Base-by-base conservation (phyloP, 179 eudicot species). In the Carnegiea gigantea region DNA sequence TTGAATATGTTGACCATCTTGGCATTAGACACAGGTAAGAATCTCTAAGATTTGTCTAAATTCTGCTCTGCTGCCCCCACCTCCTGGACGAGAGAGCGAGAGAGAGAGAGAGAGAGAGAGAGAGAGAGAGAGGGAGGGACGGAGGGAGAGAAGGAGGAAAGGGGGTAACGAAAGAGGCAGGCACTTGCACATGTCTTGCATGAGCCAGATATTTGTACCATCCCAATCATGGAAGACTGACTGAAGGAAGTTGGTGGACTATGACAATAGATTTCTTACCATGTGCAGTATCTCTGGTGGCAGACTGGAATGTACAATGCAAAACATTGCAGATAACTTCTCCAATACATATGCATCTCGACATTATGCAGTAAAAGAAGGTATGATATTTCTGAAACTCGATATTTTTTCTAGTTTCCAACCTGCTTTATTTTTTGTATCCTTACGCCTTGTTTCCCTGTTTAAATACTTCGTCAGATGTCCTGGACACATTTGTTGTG, bases 231-330 rank as follows among this genome's bases (percentile, higher is more conserved):
- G 59, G 36, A 36, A 12, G 64, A 53, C 24, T 74, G 74, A 75
- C 51, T 5, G 33, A 1, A 9, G 28, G 28, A 43, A 46, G 67
- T 40, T 40, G 9, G 79, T 65, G 17, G 18, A 73, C 81, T 67
- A 57, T 62, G 49, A 36, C 44, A 60, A 84, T 77, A 36, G 64
- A 48, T 46, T 26, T 78, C 62, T 26, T 78, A 70, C 72, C 46
- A 24, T 87, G 81, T 85, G 70, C 88, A 96, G 99, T 86, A 93
- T 93, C 49, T 73, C 88, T 79, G 99, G 99, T 83, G 99, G 99
- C 68, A 95, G 99, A 85, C 88, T 96, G 88, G 99, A 96, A 82
- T 96, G 98, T 86, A 96, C 99, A 80, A 96, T 96, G 99, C 99
- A 96, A 86, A 96, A 96, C 78, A 93, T 96, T 80, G 98, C 98